Percentiles rank a stretch among this genome's conserved stretches.
These are phyloP conservation scores for Oryza punctata DNA, from an alignment of 176 grass and related monocot genomes.

Conservation along the genomic window DNA sequence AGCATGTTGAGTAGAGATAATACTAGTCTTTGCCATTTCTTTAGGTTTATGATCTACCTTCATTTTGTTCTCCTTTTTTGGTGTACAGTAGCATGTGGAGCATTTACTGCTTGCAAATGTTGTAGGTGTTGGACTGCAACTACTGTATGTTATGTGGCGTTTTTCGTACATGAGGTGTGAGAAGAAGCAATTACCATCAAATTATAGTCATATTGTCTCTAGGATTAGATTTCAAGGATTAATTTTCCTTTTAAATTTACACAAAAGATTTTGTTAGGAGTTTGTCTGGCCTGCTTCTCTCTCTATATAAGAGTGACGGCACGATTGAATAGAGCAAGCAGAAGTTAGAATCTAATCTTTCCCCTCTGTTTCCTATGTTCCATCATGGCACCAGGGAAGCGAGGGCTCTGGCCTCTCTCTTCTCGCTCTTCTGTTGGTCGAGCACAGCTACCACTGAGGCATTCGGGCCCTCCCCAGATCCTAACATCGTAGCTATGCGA, in stretches of 20 bases:
- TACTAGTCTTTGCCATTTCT: background rate
- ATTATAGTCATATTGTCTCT: background rate
- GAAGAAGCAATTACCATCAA: background rate
- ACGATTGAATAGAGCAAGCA: background rate
- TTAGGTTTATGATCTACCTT: conserved; percentile 13
- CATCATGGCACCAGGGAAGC: background rate
- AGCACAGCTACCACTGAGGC: background rate
- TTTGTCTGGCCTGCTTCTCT: background rate
- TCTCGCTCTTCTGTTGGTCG: background rate
- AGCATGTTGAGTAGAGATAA: background rate
- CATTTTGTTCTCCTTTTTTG: background rate
- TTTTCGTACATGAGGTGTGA: background rate
- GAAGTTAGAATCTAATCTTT: background rate
- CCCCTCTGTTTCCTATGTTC: background rate
- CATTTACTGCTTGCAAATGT: background rate
- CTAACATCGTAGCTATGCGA: background rate
- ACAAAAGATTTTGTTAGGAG: background rate
- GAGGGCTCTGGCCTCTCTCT: background rate
- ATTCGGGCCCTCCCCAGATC: background rate
- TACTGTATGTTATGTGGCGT: background rate
- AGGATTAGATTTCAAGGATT: background rate
- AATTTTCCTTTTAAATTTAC: background rate
- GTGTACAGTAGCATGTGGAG: background rate
- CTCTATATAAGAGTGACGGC: background rate
- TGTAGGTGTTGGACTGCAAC: background rate